Evolutionary conservation across 257 asterid species (phyloP), one percentile per base, ranked within the genome.

Genomic region (Gentiana macrophylla): DNA sequence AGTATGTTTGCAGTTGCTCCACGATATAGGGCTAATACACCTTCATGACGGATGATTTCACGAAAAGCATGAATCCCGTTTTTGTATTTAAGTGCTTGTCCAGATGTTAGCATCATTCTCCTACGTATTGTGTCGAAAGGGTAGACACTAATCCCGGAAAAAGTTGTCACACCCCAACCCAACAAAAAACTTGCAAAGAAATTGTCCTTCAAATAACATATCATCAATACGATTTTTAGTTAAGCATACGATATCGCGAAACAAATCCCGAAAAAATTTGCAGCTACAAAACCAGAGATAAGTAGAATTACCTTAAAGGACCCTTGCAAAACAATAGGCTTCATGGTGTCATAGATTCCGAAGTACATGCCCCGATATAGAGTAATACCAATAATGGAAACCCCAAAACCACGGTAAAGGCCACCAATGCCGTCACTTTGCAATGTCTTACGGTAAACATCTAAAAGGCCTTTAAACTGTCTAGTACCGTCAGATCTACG

Each of bases 91-190:
- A 73, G 55, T 49, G 83, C 63, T 56, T 91, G 97, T 48, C 97
- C 95, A 60, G 97, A 87, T 2, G 97, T 91, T 65, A 91, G 71
- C 98, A 91, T 91, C 96, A 91, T 91, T 79, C 98, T 85, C 54
- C 97, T 74, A 12, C 97, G 79, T 37, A 91, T 12, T 45, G 98
- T 91, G 71, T 91, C 98, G 62, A 87, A 91, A 44, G 98, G 98
- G 68, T 87, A 91, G 57, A 93, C 94, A 69, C 97, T 84, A 45
- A 84, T 80, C 67, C 97, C 98, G 46, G 95, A 87, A 70, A 80
- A 64, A 59, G 94, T 83, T 52, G 98, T 90, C 70, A 84, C 83
- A 58, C 92, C 75, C 98, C 98, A 91, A 37, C 98, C 98, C 79
- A 91, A 72, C 69, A 75, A 67, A 63, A 91, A 87, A 79, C 96